Percentiles rank a stretch among this genome's conserved stretches.
Evolutionary conservation across 805 yeast genomes (phyloP).

Genomic region (Zygosaccharomyces kombuchaensis): DNA sequence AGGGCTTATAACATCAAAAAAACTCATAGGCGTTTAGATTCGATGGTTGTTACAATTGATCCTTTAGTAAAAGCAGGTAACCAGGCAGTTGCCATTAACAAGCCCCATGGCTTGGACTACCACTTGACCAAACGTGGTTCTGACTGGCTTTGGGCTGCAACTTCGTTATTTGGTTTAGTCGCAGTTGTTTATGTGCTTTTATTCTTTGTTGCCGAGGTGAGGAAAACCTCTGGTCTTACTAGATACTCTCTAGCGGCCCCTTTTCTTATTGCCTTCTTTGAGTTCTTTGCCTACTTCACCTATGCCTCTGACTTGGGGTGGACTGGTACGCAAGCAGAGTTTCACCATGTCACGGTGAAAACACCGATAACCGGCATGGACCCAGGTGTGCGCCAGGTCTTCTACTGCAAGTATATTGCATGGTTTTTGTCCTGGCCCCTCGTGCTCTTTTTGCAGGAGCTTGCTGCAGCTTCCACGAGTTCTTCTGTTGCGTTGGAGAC

Average conservation of each 20-base stretch:
- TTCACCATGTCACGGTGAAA: constrained; percentile 36
- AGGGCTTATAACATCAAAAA: no score
- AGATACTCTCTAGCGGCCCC: constrained; percentile 26
- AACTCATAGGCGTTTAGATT: neutral
- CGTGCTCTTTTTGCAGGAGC: constrained; percentile 31
- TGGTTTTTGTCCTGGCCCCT: constrained; percentile 47
- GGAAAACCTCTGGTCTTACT: constrained; percentile 11
- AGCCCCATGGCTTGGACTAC: constrained; percentile 44
- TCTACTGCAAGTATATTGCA: constrained; percentile 43
- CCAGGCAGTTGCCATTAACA: constrained; percentile 43
- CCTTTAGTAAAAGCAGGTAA: constrained; percentile 27
- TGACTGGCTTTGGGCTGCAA: constrained; percentile 65
- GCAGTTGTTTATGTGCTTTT: constrained; percentile 12
- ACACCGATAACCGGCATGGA: constrained; percentile 15
- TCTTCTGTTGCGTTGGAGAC: constrained; percentile 6
- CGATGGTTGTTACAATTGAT: neutral
- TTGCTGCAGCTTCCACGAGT: constrained; percentile 13
- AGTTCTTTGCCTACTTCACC: constrained; percentile 41
- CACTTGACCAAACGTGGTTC: constrained; percentile 56
- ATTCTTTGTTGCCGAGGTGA: constrained; percentile 15
- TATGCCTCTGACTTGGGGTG: constrained; percentile 47
- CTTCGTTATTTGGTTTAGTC: constrained; percentile 32
- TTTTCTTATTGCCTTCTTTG: constrained; percentile 36
- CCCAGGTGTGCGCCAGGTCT: constrained; percentile 40
- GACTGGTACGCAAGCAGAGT: constrained; percentile 39